Conservation (phyloP, 78 protist species). For the Dictyostelium capitatum region DNA sequence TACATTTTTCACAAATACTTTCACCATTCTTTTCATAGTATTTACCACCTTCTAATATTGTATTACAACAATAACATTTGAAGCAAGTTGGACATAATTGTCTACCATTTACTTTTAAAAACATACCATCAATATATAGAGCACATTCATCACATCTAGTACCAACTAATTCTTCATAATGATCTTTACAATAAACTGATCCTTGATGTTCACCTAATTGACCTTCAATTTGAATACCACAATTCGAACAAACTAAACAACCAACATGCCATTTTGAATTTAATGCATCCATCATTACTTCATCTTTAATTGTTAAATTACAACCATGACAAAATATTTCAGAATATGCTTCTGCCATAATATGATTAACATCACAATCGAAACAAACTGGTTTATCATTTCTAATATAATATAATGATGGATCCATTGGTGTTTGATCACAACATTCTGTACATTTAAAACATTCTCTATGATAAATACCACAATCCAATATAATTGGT, state of each 20-base stretch:
- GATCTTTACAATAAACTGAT: slow-evolving; percentile 65
- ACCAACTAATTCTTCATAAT: slow-evolving; percentile 55
- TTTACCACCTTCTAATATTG: slow-evolving; percentile 46
- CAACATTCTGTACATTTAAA: slow-evolving; percentile 46
- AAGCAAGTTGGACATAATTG: slow-evolving; percentile 59
- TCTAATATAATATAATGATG: slow-evolving; percentile 17
- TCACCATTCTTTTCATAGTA: slow-evolving; percentile 34
- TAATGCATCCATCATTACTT: slow-evolving; percentile 77
- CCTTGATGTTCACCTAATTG: slow-evolving; percentile 76
- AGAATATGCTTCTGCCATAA: not conserved
- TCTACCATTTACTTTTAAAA: slow-evolving; percentile 54
- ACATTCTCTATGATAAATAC: slow-evolving; percentile 51
- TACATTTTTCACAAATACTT: slow-evolving; percentile 44
- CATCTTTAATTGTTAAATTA: slow-evolving; percentile 32
- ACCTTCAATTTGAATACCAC: slow-evolving; percentile 43
- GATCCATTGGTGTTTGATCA: slow-evolving; percentile 14
- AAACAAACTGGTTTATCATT: slow-evolving; percentile 45
- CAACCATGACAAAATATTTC: slow-evolving; percentile 60
- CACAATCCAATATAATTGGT: slow-evolving; percentile 59
- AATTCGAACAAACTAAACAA: slow-evolving; percentile 42
- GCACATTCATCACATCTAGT: slow-evolving; percentile 25
- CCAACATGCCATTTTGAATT: slow-evolving; percentile 67
- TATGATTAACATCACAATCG: slow-evolving; percentile 52
- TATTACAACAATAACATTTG: slow-evolving; percentile 21
- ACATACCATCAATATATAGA: slow-evolving; percentile 46